These are phyloP conservation scores for Quercus glauca DNA, from an alignment of 306 rosid species.

Conservation along the genomic window DNA sequence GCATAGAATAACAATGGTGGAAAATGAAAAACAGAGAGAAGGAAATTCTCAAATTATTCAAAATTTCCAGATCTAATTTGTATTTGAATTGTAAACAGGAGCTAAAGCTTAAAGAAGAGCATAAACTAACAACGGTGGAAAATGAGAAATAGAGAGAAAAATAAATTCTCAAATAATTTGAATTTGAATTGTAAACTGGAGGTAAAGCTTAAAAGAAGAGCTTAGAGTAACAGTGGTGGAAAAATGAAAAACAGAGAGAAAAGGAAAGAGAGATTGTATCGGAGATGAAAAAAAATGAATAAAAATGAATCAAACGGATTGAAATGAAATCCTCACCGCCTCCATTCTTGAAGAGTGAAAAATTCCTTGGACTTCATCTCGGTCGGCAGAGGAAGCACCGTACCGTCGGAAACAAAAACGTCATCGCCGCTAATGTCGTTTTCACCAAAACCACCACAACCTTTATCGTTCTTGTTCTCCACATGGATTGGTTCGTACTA, in stretches of 20 bases:
- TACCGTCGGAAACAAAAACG: slow-evolving; percentile 72
- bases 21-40: no score
- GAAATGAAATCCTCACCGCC: slow-evolving; percentile 63
- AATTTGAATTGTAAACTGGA: no score
- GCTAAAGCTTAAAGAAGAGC: no score
- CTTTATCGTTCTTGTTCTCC: slow-evolving; percentile 63
- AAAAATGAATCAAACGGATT: background rate
- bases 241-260: no score
- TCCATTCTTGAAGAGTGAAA: slow-evolving; percentile 88
- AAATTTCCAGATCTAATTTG: slow-evolving; percentile 23
- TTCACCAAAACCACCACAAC: slow-evolving; percentile 32
- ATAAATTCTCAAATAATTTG: no score
- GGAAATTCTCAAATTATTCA: slow-evolving; percentile 1
- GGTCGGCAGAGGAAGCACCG: slow-evolving; percentile 73
- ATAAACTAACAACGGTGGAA: no score
- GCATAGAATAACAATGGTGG: no score
- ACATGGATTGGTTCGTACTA: slow-evolving; percentile 55
- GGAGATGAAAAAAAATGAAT: no score
- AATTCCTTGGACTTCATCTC: slow-evolving; percentile 90
- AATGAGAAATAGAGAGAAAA: no score
- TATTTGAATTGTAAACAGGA: background rate
- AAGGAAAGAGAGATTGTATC: no score
- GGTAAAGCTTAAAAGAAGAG: no score
- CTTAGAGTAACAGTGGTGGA: no score
- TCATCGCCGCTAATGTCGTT: slow-evolving; percentile 36